These are phyloP conservation scores for Silene uniflora DNA, from an alignment of 148 eudicot species.

Conservation along the genomic window DNA sequence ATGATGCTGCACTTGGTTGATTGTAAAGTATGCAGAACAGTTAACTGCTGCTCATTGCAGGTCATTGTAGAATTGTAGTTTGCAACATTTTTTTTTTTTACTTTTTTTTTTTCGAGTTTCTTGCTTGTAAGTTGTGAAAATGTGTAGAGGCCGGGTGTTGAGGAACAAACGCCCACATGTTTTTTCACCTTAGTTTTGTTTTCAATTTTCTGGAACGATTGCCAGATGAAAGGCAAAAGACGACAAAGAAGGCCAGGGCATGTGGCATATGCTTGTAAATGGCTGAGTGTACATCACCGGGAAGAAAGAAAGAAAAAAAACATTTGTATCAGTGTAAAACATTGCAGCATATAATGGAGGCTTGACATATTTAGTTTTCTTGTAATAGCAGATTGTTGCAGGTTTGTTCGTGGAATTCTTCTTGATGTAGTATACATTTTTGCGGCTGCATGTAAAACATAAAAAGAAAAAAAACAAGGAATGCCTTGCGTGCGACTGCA, in stretches of 20 bases:
- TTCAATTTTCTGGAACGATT: constrained; percentile 15
- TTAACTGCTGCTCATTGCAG: neutral
- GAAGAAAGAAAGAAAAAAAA: neutral
- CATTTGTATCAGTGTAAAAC: constrained; percentile 22
- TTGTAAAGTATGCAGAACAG: constrained; percentile 17
- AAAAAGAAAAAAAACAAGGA: too few species aligned
- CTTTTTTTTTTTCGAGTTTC: neutral
- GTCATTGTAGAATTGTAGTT: constrained; percentile 16
- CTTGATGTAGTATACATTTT: too few species aligned
- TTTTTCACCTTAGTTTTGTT: constrained; percentile 23
- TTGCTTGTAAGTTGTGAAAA: constrained; percentile 13
- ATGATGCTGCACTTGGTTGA: constrained; percentile 38
- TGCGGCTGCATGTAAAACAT: too few species aligned
- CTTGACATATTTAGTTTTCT: neutral
- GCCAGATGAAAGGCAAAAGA: constrained; percentile 20
- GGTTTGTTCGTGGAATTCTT: too few species aligned
- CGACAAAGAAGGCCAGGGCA: constrained; percentile 5
- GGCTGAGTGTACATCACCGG: constrained; percentile 29
- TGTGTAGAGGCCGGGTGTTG: constrained; percentile 31
- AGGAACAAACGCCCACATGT: constrained; percentile 30
- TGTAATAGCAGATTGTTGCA: too few species aligned
- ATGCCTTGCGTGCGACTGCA: too few species aligned
- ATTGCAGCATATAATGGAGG: constrained; percentile 16
- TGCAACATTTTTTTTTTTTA: neutral
- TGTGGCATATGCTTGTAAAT: constrained; percentile 18